A percentile compares a stretch with the other conserved stretches of the same genome.
Evolutionary conservation across 2,329 filamentous ascomycete species (phyloP).

Genomic region (Colletotrichum sublineola): DNA sequence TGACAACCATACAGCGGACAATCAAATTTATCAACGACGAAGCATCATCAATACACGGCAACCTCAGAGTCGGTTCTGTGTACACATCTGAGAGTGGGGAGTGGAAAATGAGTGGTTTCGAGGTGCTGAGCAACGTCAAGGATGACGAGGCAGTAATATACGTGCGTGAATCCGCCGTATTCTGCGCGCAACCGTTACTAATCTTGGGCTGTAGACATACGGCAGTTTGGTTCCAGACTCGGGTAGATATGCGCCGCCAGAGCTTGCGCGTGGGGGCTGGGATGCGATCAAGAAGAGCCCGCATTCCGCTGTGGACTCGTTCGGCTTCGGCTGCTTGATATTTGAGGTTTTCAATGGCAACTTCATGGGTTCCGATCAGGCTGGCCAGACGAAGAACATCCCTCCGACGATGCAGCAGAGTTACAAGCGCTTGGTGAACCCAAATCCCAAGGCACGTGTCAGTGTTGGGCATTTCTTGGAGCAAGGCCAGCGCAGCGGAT

Average conservation of each 20-base stretch:
- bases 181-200: slow-evolving; percentile 13
- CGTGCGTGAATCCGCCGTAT: slow-evolving; percentile 20
- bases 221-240: slow-evolving; percentile 90
- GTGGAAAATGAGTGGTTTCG: slow-evolving; percentile 96
- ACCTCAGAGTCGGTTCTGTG: slow-evolving; percentile 85
- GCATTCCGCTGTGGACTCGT: slow-evolving; percentile 86
- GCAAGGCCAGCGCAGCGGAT: slow-evolving; percentile 83
- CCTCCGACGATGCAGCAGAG: slow-evolving; percentile 90
- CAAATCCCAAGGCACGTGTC: slow-evolving; percentile 89
- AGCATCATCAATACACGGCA: slow-evolving; percentile 90
- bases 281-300: slow-evolving; percentile 88
- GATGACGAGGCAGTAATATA: slow-evolving; percentile 96
- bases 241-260: slow-evolving; percentile 86
- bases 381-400: slow-evolving; percentile 86
- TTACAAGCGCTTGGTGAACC: slow-evolving; percentile 90
- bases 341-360: slow-evolving; percentile 93
- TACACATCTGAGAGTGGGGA: slow-evolving; percentile 97
- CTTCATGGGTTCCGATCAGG: slow-evolving; percentile 81
- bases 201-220: slow-evolving; percentile 71
- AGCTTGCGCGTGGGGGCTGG: slow-evolving; percentile 90
- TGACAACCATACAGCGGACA: slow-evolving; percentile 72
- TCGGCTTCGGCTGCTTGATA: slow-evolving; percentile 85
- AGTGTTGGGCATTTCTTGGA: slow-evolving; percentile 90
- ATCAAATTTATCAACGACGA: slow-evolving; percentile 97
- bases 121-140: slow-evolving; percentile 93